Conservation (phyloP, 2,329 filamentous ascomycete genomes). For the Fusarium pseudograminearum region DNA sequence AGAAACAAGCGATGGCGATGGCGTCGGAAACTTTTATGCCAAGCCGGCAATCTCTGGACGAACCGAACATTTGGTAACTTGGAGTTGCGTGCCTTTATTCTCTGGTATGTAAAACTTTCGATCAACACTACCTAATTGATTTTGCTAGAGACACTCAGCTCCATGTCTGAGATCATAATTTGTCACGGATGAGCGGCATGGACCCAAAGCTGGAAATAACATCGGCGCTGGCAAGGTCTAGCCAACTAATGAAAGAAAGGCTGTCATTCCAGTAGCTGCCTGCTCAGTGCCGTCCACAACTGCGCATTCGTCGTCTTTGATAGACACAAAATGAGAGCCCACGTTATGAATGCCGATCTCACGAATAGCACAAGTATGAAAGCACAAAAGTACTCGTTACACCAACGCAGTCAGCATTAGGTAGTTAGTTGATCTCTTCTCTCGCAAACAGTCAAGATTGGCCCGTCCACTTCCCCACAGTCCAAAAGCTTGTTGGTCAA, state of each 20-base stretch:
- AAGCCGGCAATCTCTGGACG: conserved; percentile 34
- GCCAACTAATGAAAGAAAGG: neutral
- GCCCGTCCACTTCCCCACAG: conserved; percentile 40
- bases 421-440: conserved; percentile 17
- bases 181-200: conserved; percentile 3
- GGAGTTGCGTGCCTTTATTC: neutral
- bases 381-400: conserved; percentile 1
- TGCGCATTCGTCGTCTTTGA: neutral
- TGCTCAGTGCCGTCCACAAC: neutral
- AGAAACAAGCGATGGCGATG: conserved; percentile 5
- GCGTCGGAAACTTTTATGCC: conserved; percentile 23
- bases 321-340: neutral
- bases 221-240: conserved; percentile 9
- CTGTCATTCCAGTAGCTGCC: neutral
- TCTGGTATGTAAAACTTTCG: conserved; percentile 16
- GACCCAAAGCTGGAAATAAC: conserved; percentile 21
- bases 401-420: conserved; percentile 22
- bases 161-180: neutral
- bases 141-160: neutral
- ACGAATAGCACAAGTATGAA: neutral
- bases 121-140: conserved; percentile 5
- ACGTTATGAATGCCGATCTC: neutral
- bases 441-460: conserved; percentile 32
- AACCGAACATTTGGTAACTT: conserved; percentile 29
- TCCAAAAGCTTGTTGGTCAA: conserved; percentile 40